phyloP scores from a whole-genome alignment of 2,329 filamentous ascomycete species.

The Scedosporium aurantiacum region DNA sequence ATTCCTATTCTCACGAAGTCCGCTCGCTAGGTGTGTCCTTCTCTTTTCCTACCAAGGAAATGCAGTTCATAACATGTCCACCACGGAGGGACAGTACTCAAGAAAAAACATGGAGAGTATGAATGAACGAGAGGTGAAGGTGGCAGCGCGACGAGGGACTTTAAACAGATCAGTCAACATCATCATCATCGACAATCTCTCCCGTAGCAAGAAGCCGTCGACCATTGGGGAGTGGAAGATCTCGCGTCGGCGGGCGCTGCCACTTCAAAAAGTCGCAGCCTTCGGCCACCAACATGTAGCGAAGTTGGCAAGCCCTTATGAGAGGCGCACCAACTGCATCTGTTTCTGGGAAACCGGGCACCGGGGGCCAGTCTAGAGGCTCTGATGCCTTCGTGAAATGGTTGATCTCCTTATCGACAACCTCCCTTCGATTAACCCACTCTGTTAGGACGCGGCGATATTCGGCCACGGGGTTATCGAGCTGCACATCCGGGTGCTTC shows the following conservation, averaged over 20 bases:
- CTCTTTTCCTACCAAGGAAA: no score
- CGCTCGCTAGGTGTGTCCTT: no score
- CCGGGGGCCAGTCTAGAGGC: neutral
- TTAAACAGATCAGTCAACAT: no score
- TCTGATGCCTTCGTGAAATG: neutral
- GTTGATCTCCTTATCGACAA: neutral
- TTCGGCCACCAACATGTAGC: neutral
- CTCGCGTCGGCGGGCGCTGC: neutral
- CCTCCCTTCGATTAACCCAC: neutral
- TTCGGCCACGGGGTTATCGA: neutral
- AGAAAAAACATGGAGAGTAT: no score
- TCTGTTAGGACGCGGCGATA: neutral
- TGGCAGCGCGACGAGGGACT: no score
- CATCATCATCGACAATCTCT: neutral
- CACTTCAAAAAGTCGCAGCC: neutral
- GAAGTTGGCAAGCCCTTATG: neutral
- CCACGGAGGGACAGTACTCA: no score
- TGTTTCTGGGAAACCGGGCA: neutral
- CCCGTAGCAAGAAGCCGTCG: neutral
- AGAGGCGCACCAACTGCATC: neutral
- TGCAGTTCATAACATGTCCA: no score
- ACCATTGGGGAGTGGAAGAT: neutral
- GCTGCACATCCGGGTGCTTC: neutral
- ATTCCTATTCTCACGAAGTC: no score
- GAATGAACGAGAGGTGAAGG: no score